phyloP scores from a whole-genome alignment of 441 rosid species.

The Erodium chrysanthum region DNA sequence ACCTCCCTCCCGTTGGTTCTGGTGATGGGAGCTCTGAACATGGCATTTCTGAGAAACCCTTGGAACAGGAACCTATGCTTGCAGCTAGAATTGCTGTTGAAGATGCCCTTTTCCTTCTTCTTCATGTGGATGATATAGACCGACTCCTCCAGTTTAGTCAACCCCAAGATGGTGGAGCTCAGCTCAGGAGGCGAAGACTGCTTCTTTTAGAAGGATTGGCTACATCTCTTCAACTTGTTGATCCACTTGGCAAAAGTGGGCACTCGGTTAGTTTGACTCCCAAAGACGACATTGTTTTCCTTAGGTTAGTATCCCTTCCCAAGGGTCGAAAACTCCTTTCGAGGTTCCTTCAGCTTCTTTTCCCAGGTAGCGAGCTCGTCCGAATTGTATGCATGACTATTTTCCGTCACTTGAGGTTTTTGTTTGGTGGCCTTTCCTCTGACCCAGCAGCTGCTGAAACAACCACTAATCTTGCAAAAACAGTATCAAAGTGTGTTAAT shows the following conservation, averaged over 20 bases:
- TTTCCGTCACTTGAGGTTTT: neutral
- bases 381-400: neutral
- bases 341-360: neutral
- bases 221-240: neutral
- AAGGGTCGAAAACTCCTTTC: neutral
- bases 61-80: neutral
- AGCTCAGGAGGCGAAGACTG: neutral
- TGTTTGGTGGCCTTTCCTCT: no score
- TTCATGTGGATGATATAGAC: neutral
- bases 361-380: neutral
- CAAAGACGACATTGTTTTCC: neutral
- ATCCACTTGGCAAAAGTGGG: neutral
- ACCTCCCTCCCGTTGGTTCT: neutral
- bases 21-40: neutral
- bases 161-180: neutral
- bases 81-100: neutral
- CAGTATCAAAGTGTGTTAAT: neutral
- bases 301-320: neutral
- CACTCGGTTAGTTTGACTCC: neutral
- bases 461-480: no score
- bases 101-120: neutral
- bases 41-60: neutral
- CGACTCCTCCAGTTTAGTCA: neutral
- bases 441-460: no score
- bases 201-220: neutral